A percentile compares a stretch with the other conserved stretches of the same genome.
Evolutionary conservation across 371 early-diverging fungal species (phyloP).

Genomic region (Blyttiomyces sp.): DNA sequence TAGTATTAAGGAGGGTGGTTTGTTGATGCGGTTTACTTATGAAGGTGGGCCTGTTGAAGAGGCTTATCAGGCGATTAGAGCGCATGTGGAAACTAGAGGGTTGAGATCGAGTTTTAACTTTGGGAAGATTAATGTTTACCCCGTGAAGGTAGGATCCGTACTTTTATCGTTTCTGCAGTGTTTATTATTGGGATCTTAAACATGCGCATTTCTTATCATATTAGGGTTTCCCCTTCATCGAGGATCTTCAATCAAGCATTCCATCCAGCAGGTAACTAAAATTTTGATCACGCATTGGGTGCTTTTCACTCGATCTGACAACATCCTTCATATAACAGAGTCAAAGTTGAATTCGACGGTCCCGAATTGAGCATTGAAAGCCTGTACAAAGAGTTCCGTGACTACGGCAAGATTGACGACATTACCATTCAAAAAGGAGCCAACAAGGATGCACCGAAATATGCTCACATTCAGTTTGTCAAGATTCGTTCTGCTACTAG

Average conservation of each 20-base stretch:
- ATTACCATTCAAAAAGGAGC: constrained; percentile 54
- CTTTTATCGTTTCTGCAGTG: neutral
- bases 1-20: constrained; percentile 51
- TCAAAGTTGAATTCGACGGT: constrained; percentile 73
- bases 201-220: no score
- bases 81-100: constrained; percentile 16
- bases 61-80: constrained; percentile 21
- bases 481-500: constrained; percentile 75
- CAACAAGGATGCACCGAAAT: constrained; percentile 72
- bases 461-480: constrained; percentile 74
- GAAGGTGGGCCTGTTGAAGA: constrained; percentile 32
- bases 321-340: constrained; percentile 15
- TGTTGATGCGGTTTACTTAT: constrained; percentile 41
- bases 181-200: no score
- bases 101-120: constrained; percentile 26
- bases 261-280: constrained; percentile 47
- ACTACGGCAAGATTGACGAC: constrained; percentile 78
- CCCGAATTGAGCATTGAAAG: constrained; percentile 64
- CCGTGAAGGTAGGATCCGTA: constrained; percentile 17
- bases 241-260: constrained; percentile 77
- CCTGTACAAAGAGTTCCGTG: constrained; percentile 70
- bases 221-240: constrained; percentile 80
- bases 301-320: constrained; percentile 18
- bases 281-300: neutral
- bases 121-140: constrained; percentile 21